Evolutionary conservation across 2,329 filamentous ascomycete species (phyloP).

Genomic region (Lachnellula hyalina): DNA sequence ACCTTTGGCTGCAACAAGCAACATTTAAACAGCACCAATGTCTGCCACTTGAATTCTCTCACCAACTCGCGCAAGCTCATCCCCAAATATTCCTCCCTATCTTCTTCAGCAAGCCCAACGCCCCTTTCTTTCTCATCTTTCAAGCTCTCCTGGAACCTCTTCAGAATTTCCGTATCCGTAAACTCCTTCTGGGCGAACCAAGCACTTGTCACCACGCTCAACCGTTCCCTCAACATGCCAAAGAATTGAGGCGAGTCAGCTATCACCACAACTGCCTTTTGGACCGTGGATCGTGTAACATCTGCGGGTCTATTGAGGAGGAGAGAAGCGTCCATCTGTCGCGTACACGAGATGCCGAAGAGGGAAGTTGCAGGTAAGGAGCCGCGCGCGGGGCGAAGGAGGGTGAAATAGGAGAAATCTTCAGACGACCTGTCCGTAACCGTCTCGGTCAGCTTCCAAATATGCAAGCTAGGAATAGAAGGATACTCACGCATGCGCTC

Average conservation of each 20-base stretch:
- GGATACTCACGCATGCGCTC: conserved; percentile 74
- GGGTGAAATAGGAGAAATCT: conserved; percentile 98
- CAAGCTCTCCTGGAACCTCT: conserved; percentile 86
- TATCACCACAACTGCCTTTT: conserved; percentile 96
- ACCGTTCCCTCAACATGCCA: conserved; percentile 81
- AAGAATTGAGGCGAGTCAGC: conserved; percentile 87
- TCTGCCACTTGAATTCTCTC: conserved; percentile 92
- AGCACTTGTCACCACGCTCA: conserved; percentile 85
- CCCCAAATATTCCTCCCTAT: conserved; percentile 83
- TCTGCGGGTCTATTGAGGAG: conserved; percentile 76
- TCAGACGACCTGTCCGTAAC: conserved; percentile 62
- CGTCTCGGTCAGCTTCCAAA: conserved; percentile 1
- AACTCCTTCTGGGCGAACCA: conserved; percentile 98
- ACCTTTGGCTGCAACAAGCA: conserved; percentile 93
- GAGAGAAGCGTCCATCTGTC: conserved; percentile 77
- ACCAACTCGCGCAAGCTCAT: conserved; percentile 85
- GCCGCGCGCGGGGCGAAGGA: conserved; percentile 59
- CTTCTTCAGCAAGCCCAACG: conserved; percentile 56
- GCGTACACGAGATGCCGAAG: conserved; percentile 92
- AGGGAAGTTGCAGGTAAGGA: conserved; percentile 66
- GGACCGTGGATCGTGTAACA: conserved; percentile 94
- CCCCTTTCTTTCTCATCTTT: conserved; percentile 61
- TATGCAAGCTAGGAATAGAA: neutral
- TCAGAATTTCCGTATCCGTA: conserved; percentile 81
- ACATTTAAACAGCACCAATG: conserved; percentile 88